A percentile compares a stretch with the other conserved stretches of the same genome.
Conservation (phyloP, 768 basidiomycete genomes). For the Pleurotus eryngii region DNA sequence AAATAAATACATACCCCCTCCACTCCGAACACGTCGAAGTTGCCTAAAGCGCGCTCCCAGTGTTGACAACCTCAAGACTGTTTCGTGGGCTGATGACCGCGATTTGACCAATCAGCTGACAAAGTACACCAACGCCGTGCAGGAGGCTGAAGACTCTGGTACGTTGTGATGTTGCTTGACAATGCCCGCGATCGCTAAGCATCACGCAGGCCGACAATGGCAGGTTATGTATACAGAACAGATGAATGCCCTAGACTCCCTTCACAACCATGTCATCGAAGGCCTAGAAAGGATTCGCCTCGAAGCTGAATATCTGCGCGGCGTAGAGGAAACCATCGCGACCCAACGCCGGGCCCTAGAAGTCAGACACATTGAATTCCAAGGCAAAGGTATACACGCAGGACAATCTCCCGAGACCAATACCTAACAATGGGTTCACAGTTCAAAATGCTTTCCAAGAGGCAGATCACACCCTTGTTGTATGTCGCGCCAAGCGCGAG, state of each 20-base stretch:
- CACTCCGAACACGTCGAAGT: constrained; percentile 49
- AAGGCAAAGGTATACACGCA: constrained; percentile 34
- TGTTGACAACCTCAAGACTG: constrained; percentile 59
- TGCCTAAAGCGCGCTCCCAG: constrained; percentile 59
- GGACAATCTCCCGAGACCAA: neutral
- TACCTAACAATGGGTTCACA: constrained; percentile 11
- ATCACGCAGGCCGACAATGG: constrained; percentile 51
- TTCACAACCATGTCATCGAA: constrained; percentile 53
- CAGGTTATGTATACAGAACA: constrained; percentile 59
- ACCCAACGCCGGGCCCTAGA: constrained; percentile 40
- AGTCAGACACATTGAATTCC: constrained; percentile 36
- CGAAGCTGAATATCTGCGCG: constrained; percentile 42
- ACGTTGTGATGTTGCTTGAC: constrained; percentile 5
- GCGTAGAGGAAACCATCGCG: constrained; percentile 39
- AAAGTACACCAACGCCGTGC: constrained; percentile 39
- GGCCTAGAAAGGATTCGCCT: constrained; percentile 38
- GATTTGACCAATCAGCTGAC: constrained; percentile 57
- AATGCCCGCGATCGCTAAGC: constrained; percentile 1
- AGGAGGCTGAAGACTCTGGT: constrained; percentile 38
- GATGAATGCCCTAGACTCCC: constrained; percentile 52
- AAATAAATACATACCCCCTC: constrained; percentile 4
- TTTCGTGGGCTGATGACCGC: constrained; percentile 73
- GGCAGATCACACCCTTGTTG: constrained; percentile 34
- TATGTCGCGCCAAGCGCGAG: constrained; percentile 22
- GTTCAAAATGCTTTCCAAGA: constrained; percentile 42